Evolutionary conservation across 2,329 filamentous ascomycete genomes (phyloP).

Genomic region (Grosmannia serpens): DNA sequence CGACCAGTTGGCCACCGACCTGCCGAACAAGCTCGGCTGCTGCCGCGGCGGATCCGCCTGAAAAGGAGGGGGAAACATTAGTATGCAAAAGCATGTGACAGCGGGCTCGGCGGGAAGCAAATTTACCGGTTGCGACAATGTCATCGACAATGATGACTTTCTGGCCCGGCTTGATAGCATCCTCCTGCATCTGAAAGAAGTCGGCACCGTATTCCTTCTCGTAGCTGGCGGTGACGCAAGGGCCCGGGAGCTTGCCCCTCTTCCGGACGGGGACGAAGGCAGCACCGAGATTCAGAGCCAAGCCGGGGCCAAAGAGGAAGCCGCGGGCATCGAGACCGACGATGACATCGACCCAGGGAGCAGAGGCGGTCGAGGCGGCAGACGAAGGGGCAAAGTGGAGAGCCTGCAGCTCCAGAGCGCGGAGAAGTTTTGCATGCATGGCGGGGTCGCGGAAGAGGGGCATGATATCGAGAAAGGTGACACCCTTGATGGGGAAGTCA

Average conservation of each 20-base stretch:
- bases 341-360: slow-evolving; percentile 65
- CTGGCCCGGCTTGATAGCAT: slow-evolving; percentile 73
- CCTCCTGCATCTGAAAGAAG: slow-evolving; percentile 90
- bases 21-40: slow-evolving; percentile 78
- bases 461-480: slow-evolving; percentile 96
- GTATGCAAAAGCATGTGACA: background rate
- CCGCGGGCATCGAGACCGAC: slow-evolving; percentile 89
- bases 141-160: slow-evolving; percentile 92
- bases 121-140: slow-evolving; percentile 92
- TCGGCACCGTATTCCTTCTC: slow-evolving; percentile 95
- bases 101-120: background rate
- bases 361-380: slow-evolving; percentile 29
- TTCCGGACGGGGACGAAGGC: slow-evolving; percentile 91
- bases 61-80: background rate
- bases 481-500: slow-evolving; percentile 85
- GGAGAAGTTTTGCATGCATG: slow-evolving; percentile 66
- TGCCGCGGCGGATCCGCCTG: slow-evolving; percentile 83
- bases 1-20: slow-evolving; percentile 74
- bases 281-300: slow-evolving; percentile 73
- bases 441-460: slow-evolving; percentile 76
- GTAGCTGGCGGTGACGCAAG: slow-evolving; percentile 73
- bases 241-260: slow-evolving; percentile 87
- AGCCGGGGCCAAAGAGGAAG: slow-evolving; percentile 85
- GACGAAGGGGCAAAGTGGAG: slow-evolving; percentile 35
- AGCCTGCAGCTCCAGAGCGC: slow-evolving; percentile 77